phyloP scores from a whole-genome alignment of 2,329 filamentous ascomycete species.

The Cyphellophora attinorum region DNA sequence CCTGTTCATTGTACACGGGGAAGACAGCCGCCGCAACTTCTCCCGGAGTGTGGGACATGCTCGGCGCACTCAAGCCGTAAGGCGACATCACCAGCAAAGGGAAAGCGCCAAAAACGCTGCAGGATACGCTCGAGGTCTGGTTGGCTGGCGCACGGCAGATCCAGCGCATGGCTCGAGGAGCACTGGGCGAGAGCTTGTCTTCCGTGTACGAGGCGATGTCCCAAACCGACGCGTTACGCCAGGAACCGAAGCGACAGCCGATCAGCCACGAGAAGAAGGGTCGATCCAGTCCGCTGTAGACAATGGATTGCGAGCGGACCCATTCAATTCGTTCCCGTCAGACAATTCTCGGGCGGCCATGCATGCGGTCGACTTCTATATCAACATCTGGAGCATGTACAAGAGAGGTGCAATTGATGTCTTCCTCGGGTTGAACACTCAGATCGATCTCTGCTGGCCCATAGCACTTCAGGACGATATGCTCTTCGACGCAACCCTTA shows the following conservation, averaged over 20 bases:
- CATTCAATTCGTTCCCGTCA: slow-evolving; percentile 6
- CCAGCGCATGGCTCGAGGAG: too few species aligned
- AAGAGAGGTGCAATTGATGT: slow-evolving; percentile 7
- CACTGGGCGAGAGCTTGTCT: too few species aligned
- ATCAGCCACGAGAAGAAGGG: not conserved
- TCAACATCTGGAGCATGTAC: slow-evolving; percentile 9
- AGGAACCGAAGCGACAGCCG: not conserved
- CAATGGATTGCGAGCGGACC: slow-evolving; percentile 6
- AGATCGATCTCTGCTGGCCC: slow-evolving; percentile 12
- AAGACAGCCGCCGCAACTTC: too few species aligned
- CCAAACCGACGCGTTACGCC: too few species aligned
- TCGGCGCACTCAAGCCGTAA: slow-evolving; percentile 6
- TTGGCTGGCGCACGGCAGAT: slow-evolving; percentile 7
- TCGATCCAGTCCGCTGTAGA: slow-evolving; percentile 2
- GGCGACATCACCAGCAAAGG: slow-evolving; percentile 7
- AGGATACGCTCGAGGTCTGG: slow-evolving; percentile 9
- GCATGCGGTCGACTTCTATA: slow-evolving; percentile 9
- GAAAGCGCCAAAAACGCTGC: slow-evolving; percentile 4
- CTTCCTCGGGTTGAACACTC: slow-evolving; percentile 9
- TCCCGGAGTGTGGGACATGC: slow-evolving; percentile 5
- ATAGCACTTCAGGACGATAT: slow-evolving; percentile 10
- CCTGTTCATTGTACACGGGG: too few species aligned
- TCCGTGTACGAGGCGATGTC: too few species aligned
- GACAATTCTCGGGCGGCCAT: slow-evolving; percentile 7
- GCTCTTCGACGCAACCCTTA: slow-evolving; percentile 11